Evolutionary conservation across 805 yeast species (phyloP).

Genomic region (Tetrapisispora iriomotensis): DNA sequence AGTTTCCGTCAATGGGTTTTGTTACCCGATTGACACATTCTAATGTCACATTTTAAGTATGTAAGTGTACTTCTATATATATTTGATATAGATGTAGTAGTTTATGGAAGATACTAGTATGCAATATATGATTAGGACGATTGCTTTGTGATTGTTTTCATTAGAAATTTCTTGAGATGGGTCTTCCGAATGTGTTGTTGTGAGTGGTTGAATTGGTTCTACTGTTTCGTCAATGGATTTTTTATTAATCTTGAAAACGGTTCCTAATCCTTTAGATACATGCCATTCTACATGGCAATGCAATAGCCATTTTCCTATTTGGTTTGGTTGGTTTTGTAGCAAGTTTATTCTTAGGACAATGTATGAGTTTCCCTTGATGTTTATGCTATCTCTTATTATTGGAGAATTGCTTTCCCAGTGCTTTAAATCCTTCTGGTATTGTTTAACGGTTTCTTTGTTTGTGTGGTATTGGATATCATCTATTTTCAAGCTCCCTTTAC

Average conservation of each 20-base stretch:
- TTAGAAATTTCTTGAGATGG: too few species aligned
- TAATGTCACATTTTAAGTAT: background rate
- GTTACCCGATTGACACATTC: too few species aligned
- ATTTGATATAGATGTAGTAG: constrained; percentile 8
- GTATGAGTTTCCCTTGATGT: constrained; percentile 50
- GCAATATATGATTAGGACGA: constrained; percentile 13
- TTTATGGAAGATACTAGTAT: constrained; percentile 13
- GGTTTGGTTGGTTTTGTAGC: constrained; percentile 24
- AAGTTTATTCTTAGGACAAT: constrained; percentile 50
- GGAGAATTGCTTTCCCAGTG: constrained; percentile 33
- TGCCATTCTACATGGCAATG: constrained; percentile 76
- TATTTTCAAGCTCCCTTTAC: constrained; percentile 26
- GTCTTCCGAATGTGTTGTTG: too few species aligned
- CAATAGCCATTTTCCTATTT: constrained; percentile 73
- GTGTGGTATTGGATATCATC: background rate
- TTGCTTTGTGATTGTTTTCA: constrained; percentile 5
- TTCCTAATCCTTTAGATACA: constrained; percentile 52
- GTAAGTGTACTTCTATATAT: constrained; percentile 3
- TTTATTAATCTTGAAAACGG: constrained; percentile 36
- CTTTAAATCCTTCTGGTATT: constrained; percentile 14
- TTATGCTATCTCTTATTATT: constrained; percentile 49
- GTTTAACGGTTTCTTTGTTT: constrained; percentile 32
- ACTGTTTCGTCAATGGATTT: too few species aligned
- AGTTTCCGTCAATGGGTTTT: too few species aligned
- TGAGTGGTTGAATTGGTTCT: too few species aligned